A percentile compares a stretch with the other conserved stretches of the same genome.
Evolutionary conservation across 2,329 filamentous ascomycete genomes (phyloP).

Genomic region (Scedosporium apiospermum): DNA sequence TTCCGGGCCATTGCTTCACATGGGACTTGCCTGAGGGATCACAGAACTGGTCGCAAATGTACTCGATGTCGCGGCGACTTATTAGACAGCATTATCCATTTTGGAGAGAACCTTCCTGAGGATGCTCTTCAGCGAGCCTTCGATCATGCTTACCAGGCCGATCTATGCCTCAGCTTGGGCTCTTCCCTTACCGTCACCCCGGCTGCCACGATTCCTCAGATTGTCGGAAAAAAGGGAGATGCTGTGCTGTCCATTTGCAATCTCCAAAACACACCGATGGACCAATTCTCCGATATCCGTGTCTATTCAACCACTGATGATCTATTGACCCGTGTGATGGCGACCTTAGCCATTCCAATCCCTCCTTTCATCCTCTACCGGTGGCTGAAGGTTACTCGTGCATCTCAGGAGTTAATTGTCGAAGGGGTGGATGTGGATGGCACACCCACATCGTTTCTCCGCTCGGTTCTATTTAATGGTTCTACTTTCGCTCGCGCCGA

Average conservation of each 20-base stretch:
- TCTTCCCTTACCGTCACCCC: constrained; percentile 34
- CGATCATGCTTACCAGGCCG: constrained; percentile 27
- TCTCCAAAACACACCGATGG: constrained; percentile 32
- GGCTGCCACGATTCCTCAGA: constrained; percentile 29
- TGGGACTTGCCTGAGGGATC: no score
- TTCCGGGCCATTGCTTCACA: no score
- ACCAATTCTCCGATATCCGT: constrained; percentile 21
- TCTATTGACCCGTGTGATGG: neutral
- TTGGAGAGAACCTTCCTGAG: constrained; percentile 26
- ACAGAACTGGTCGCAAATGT: no score
- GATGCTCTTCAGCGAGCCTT: constrained; percentile 21
- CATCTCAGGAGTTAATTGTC: constrained; percentile 15
- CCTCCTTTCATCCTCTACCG: neutral
- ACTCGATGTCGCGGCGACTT: constrained; percentile 15
- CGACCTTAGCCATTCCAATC: neutral
- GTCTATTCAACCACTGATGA: constrained; percentile 19
- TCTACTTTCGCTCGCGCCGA: constrained; percentile 24
- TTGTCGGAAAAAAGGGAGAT: constrained; percentile 17
- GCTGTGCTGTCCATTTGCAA: constrained; percentile 34
- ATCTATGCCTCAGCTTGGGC: constrained; percentile 35
- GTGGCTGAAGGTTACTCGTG: neutral
- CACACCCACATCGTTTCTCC: constrained; percentile 29
- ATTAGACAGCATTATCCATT: constrained; percentile 35
- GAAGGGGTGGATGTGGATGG: constrained; percentile 29
- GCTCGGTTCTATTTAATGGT: constrained; percentile 26